Base-by-base conservation (phyloP, 495 filamentous ascomycete species). In the Penicillium goetzii region DNA sequence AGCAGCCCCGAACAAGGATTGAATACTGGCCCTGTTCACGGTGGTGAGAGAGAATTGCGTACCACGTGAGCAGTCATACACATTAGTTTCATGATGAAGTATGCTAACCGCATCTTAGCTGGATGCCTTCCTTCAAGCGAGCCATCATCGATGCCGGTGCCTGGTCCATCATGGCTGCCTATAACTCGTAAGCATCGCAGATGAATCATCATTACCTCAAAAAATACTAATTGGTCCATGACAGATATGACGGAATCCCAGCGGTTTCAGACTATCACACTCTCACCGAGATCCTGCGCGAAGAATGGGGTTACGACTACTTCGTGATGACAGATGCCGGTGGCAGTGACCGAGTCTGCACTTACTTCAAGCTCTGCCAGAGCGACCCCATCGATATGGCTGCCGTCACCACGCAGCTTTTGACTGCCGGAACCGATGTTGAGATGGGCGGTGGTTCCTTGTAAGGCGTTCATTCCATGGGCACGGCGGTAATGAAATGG, bases 391-490 rank as follows among this genome's bases (percentile, higher is more conserved):
- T 88, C 36, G 89, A 90, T 58, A 85, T 80, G 53, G 81, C 83
- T 45, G 80, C 85, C 2, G 76, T 91, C 4, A 84, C 81, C 7
- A 68, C 79, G 49, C 72, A 81, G 55, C 85, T 84, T 7, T 78
- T 91, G 38, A 83, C 83, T 5, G 87, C 89, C 15, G 88, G 89
- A n/a, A 86, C 85, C 52, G 88, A 90, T 61, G 84, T 88, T n/a
- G 89, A 91, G 65, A 90, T 91, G 89, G 88, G 88, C 36, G 89
- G 89, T 54, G 89, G 89, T 32, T 87, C 84, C 21, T 91, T 83
- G 77, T 80, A 67, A 62, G 77, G 53, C 3, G 3, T 28, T 25
- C 0, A 21, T 30, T 0, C 1, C 2, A 15, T 15, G 15, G n/a
- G n/a, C n/a, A 28, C 14, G 7, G 15, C 5, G 19, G 3, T 38